Percentiles rank a stretch among this genome's conserved stretches.
phyloP scores from a whole-genome alignment of 331 rosid species.

The Acacia concinna region DNA sequence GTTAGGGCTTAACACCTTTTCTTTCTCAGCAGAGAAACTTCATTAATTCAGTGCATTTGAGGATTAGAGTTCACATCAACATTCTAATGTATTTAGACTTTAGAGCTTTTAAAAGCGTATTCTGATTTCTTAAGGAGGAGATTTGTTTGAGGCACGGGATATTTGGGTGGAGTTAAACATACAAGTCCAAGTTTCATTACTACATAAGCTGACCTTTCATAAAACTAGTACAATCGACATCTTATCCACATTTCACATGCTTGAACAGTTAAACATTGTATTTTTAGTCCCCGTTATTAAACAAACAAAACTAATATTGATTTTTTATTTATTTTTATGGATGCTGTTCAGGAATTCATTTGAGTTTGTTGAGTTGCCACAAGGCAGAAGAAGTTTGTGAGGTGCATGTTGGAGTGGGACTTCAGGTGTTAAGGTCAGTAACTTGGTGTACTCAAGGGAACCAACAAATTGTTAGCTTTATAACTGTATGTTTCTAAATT shows the following conservation, averaged over 20 bases:
- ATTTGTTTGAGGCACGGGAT: constrained; percentile 3
- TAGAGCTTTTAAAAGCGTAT: constrained; percentile 5
- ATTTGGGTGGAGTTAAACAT: constrained; percentile 13
- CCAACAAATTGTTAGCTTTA: constrained; percentile 20
- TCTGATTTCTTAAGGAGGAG: background rate
- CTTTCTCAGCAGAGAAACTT: constrained; percentile 25
- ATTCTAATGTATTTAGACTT: constrained; percentile 23
- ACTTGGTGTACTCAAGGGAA: constrained; percentile 23
- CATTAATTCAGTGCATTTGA: constrained; percentile 1
- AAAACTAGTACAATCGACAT: background rate
- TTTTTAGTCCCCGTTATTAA: background rate
- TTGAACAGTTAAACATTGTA: constrained; percentile 13
- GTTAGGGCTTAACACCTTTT: constrained; percentile 46
- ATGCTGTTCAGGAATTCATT: constrained; percentile 46
- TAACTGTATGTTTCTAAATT: constrained; percentile 36
- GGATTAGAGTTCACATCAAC: constrained; percentile 27
- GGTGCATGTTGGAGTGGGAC: constrained; percentile 80
- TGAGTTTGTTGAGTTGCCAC: constrained; percentile 60
- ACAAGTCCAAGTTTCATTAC: constrained; percentile 11
- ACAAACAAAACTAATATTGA: constrained; percentile 9
- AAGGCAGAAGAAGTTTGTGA: constrained; percentile 70
- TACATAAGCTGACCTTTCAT: constrained; percentile 8
- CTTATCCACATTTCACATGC: constrained; percentile 18
- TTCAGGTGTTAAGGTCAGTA: constrained; percentile 89
- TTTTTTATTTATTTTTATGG: background rate